Evolutionary conservation across 2,329 filamentous ascomycete genomes (phyloP), one percentile per base, ranked within the genome.

Genomic region (Colletotrichum sp.): DNA sequence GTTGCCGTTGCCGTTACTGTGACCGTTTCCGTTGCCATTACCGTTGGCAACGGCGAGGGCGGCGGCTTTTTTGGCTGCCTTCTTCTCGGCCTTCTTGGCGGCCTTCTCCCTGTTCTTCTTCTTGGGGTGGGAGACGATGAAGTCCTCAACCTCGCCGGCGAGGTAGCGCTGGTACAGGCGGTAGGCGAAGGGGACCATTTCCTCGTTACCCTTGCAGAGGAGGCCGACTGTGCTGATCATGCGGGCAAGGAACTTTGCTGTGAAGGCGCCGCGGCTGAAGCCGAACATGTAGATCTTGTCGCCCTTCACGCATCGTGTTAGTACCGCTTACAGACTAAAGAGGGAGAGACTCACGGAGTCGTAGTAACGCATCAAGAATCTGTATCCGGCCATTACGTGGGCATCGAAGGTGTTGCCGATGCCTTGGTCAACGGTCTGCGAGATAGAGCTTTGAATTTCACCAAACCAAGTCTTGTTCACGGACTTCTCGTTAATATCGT

Each of bases 251-350:
- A 90, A 89, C 26, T 87, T 87, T n/a, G 89, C 89, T 1, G 88
- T 89, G 78, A 88, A 90, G 15, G 89, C 88, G 3, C 89, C 89
- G 26, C 89, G 86, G 9, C 86, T 88, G 79, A 90, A 90, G 15
- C 89, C 89, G 64, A 90, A 90, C 78, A 90, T 87, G 78, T 90
- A 91, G 39, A 91, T 89, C 65, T 87, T 86, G 77, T 89, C 88
- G 1, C 85, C 87, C 80, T 88, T 21, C 2, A 28, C 3, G 15
- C 3, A 10, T 4, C 21, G 70, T 30, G 21, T 26, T 26, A 26
- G 26, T 26, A 26, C 26, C 2, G 2, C 26, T 26, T 26, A 26
- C 5, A 26, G 26, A 26, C 26, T 7, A 26, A 6, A 2, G 26
- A 7, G 26, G 26, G 26, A 26, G 6, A 26, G 2, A 26, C 26